Evolutionary conservation across 106 monocot genomes (phyloP).

Genomic region (Platanthera zijinensis): DNA sequence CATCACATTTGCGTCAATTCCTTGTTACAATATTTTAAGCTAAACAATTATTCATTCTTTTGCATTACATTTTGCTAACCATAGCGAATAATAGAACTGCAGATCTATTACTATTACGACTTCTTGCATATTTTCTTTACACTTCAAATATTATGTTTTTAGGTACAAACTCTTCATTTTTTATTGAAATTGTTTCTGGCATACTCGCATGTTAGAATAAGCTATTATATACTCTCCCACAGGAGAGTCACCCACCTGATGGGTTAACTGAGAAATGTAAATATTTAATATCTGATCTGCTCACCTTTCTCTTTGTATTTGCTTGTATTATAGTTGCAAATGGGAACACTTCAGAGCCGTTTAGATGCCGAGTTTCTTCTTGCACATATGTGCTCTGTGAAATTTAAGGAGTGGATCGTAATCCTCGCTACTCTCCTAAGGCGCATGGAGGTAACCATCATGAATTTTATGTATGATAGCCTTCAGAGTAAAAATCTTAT

Average conservation of each 20-base stretch:
- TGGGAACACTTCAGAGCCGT: conserved; percentile 93
- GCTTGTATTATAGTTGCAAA: conserved; percentile 55
- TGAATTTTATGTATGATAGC: conserved; percentile 8
- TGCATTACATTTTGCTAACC: neutral
- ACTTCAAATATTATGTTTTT: too few relatives aligned
- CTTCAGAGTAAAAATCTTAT: neutral
- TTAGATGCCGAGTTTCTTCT: conserved; percentile 96
- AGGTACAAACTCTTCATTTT: too few relatives aligned
- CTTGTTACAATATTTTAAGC: neutral
- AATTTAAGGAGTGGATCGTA: conserved; percentile 99
- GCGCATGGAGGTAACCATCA: conserved; percentile 65
- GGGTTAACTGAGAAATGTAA: neutral
- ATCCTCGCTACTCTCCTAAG: conserved; percentile 88
- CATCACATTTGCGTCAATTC: neutral
- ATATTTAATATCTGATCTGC: neutral
- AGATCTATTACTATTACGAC: neutral
- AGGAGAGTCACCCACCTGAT: too few relatives aligned
- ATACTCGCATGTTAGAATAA: too few relatives aligned
- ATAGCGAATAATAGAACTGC: neutral
- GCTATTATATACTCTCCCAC: too few relatives aligned
- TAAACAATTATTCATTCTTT: neutral
- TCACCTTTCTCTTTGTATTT: neutral
- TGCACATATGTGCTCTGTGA: conserved; percentile 99
- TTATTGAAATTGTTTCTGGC: too few relatives aligned
- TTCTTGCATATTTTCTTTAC: neutral